Conservation (phyloP, 140 eudicot genomes). For the Senecio squalidus region DNA sequence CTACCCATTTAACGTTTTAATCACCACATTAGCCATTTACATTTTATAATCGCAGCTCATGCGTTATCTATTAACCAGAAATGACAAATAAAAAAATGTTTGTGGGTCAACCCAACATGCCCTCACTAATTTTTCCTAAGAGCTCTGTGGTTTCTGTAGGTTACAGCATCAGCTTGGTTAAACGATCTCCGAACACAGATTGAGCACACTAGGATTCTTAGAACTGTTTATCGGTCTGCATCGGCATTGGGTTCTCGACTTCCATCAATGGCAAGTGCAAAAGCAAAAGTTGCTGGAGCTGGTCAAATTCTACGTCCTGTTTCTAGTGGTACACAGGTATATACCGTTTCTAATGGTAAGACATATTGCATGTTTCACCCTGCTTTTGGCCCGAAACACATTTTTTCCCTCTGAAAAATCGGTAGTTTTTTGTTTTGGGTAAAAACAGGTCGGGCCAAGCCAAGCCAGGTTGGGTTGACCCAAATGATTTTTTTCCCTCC, state of each 20-base stretch:
- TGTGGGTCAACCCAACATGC: no score
- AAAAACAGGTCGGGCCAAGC: no score
- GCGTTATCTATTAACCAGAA: no score
- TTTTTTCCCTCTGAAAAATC: no score
- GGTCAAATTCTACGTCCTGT: conserved; percentile 91
- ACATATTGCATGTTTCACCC: not conserved
- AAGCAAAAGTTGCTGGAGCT: conserved; percentile 93
- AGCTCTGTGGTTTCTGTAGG: conserved; percentile 34
- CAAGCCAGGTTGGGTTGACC: not conserved
- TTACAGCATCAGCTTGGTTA: conserved; percentile 99
- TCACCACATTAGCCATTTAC: no score
- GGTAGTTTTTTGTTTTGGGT: no score
- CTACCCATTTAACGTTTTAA: no score
- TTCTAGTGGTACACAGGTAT: conserved; percentile 91
- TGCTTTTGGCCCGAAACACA: not conserved
- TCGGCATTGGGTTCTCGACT: conserved; percentile 94
- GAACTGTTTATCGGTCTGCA: conserved; percentile 90
- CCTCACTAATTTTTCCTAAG: not conserved
- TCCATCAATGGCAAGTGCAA: conserved; percentile 92
- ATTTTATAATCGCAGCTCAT: no score
- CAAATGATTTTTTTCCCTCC: no score
- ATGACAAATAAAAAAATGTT: no score
- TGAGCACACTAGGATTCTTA: conserved; percentile 81
- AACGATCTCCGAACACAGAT: conserved; percentile 87
- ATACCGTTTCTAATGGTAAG: not conserved